Conservation (phyloP, 257 asterid species). For the Echites panduratus region DNA sequence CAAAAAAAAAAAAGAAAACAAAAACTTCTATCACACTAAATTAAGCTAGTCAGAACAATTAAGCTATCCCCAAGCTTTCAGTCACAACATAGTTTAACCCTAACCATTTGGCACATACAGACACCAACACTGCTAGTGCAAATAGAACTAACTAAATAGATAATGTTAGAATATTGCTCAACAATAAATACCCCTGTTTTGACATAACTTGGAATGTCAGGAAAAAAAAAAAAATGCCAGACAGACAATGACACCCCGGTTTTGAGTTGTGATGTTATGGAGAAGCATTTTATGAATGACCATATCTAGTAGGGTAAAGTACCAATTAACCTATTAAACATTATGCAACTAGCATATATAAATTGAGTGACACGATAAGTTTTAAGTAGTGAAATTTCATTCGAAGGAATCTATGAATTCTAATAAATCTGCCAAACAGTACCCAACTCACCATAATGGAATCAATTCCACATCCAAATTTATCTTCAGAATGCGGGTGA, state of each 20-base stretch:
- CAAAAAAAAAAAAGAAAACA: not conserved
- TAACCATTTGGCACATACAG: not conserved
- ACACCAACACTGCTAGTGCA: not conserved
- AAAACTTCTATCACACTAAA: not conserved
- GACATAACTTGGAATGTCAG: too few species aligned
- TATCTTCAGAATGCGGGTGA: conserved; percentile 81
- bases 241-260: not conserved
- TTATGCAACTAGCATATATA: not conserved
- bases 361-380: too few species aligned
- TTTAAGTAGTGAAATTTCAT: too few species aligned
- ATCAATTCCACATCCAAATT: conserved; percentile 92
- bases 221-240: too few species aligned
- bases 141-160: too few species aligned
- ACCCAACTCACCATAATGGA: conserved; percentile 73
- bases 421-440: too few species aligned
- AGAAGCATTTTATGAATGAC: not conserved
- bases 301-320: too few species aligned
- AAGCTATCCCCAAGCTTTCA: too few species aligned
- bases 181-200: too few species aligned
- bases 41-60: not conserved
- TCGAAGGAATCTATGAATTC: too few species aligned
- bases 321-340: conserved; percentile 1
- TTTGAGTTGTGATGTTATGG: too few species aligned
- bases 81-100: not conserved
- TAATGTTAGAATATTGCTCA: too few species aligned